Base-by-base conservation (phyloP, 2,329 filamentous ascomycete species). In the Calonectria hongkongensis region DNA sequence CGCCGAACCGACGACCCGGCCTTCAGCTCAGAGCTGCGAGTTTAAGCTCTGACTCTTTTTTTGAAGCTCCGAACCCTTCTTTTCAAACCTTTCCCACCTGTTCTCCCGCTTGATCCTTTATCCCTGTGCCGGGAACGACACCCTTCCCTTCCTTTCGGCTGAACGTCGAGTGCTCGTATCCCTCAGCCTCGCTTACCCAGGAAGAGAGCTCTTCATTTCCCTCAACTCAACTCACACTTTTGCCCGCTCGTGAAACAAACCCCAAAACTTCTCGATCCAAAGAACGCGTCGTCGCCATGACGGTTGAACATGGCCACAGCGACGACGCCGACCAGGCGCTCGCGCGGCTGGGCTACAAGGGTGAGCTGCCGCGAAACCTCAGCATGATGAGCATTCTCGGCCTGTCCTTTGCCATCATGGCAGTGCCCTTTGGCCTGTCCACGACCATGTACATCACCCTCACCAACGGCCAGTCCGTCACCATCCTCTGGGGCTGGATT, bases 381-480 rank as follows among this genome's bases (percentile, higher is more conserved):
- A 86, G 85, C 76, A 87, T 86, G 83, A 79, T 89, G 50, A 87
- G 81, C 76, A 86, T 89, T 78, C 82, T 88, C 41, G 86, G 86
- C 64, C 82, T 88, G n/a, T 87, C 86, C 3, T 88, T 88, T 72
- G 87, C 86, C 80, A 88, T 88, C 80, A 86, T 88, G 80, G 87
- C 88, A 77, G 87, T 86, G 58, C 87, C 87, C 75, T 89, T 87
- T 18, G 88, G 87, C 28, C 83, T 89, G 56, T 86, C 87, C 33
- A 87, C 87, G 18, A 88, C 86, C 12, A 83, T 89, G 69, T 84
- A 83, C 74, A 83, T 88, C 66, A 86, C 86, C 39, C 86, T 96
- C 62, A 92, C 93, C n/a, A 93, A 91, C 67, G 94, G 94, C 65
- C 94, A 94, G 1, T 89, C 92, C 41, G 92, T 91, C n/a, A 90